Conservation (phyloP, 345 rosid species). For the Turnera subulata region DNA sequence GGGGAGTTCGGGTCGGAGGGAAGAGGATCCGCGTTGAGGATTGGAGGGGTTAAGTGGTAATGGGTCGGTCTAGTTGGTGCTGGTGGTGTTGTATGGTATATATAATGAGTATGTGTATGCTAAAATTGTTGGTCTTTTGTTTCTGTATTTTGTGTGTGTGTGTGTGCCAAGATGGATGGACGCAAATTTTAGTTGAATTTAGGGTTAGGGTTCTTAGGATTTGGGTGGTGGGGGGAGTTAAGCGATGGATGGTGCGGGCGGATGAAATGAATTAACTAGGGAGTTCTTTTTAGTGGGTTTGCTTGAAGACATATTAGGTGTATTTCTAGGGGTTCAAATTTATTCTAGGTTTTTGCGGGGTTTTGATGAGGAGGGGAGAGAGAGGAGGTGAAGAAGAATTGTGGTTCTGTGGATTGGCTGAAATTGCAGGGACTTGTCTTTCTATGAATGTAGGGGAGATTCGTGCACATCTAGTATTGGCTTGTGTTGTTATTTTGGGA, state of each 20-base stretch:
- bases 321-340: constrained; percentile 21
- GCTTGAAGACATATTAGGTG: constrained; percentile 33
- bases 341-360: constrained; percentile 20
- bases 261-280: constrained; percentile 12
- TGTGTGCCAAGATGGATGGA: constrained; percentile 34
- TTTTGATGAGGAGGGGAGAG: constrained; percentile 13
- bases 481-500: constrained; percentile 3
- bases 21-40: constrained; percentile 25
- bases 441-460: background rate
- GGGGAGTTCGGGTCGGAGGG: constrained; percentile 29
- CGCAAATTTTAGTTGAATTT: constrained; percentile 29
- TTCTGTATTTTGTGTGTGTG: constrained; percentile 1
- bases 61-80: too few relatives aligned
- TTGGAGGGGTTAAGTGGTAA: background rate
- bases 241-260: too few relatives aligned
- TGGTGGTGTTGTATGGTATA: constrained; percentile 19
- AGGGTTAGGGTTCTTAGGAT: constrained; percentile 29
- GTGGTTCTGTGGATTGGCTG: background rate
- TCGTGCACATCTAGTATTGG: too few relatives aligned
- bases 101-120: constrained; percentile 16
- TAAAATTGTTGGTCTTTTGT: constrained; percentile 22
- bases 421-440: constrained; percentile 4
- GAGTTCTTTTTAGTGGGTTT: constrained; percentile 28
- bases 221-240: background rate
- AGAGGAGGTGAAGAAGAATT: too few relatives aligned